Conservation (phyloP, 2,329 filamentous ascomycete genomes). For the Exserohilum rostratum region DNA sequence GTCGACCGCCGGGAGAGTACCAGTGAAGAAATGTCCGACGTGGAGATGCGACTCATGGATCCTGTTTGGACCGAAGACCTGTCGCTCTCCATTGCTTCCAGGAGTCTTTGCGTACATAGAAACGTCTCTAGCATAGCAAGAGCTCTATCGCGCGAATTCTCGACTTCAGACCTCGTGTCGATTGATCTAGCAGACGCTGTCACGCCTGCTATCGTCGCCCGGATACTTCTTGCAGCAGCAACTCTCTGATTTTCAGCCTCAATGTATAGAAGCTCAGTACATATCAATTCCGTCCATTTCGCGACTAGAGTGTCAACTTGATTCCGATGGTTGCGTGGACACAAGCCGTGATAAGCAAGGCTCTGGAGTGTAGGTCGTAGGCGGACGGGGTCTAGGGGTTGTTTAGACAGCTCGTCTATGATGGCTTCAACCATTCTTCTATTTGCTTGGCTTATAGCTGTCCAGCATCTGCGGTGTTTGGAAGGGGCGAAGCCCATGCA, state of each 20-base stretch:
- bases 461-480: constrained; percentile 15
- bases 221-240: background rate
- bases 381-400: constrained; percentile 11
- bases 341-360: constrained; percentile 19
- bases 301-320: constrained; percentile 6
- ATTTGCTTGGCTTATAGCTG: background rate
- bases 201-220: background rate
- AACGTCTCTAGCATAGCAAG: background rate
- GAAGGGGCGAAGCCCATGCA: constrained; percentile 21
- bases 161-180: background rate
- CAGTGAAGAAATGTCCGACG: background rate
- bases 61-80: background rate
- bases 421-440: no score
- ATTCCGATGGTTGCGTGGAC: constrained; percentile 1
- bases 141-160: background rate
- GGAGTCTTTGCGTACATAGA: background rate
- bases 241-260: background rate
- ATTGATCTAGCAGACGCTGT: background rate
- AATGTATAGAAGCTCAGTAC: background rate
- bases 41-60: background rate
- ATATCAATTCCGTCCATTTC: constrained; percentile 5
- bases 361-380: constrained; percentile 11
- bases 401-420: constrained; percentile 5
- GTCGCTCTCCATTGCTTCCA: background rate
- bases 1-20: background rate